Evolutionary conservation across 371 early-diverging fungal species (phyloP), one percentile per base, ranked within the genome.

Genomic region (Gilbertella persicaria): DNA sequence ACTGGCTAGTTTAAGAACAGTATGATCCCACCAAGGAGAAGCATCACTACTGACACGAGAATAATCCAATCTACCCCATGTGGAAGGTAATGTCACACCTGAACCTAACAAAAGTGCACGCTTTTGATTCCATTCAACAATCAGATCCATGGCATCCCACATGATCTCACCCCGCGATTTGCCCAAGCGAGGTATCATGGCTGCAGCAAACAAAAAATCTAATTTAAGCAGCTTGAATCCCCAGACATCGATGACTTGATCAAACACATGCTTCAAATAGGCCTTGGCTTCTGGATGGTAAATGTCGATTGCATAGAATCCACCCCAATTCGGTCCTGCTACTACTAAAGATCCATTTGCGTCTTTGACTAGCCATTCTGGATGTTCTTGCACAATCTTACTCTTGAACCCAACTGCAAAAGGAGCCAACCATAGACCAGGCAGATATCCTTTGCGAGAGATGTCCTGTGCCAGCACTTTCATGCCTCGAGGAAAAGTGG

Each of bases 121-220:
- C 1, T 76, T 63, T 2, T 73, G 71, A 1, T 64, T 67, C 45
- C 75, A 52, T 37, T 71, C 66, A 6, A 76, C 76, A 2, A 79
- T 59, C 41, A 81, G 55, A 16, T 72, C 71, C 74, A 80, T 76
- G 2, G 82, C 78, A 43, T 84, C 84, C 69, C 72, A 80, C 79
- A 80, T 75, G 42, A 81, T 76, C 42, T 84, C 79, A 25, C 80
- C 82, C 0, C 82, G 74, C 4, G 80, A 69, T 46, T 79, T 79
- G 45, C 80, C 79, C 6, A 70, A 53, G 4, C 80, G 66, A 6
- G 84, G 76, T 2, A 78, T 71, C 66, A 75, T 82, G 24, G 82
- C 84, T 1, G 82, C 80, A 1, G 82, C 84, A 64, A 84, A 84
- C n/a, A 75, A 57, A 42, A 84, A 84, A 37, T 84, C 84, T 2